Base-by-base conservation (phyloP, 352 stramenopile genomes). In the Globisporangium spiculum region DNA sequence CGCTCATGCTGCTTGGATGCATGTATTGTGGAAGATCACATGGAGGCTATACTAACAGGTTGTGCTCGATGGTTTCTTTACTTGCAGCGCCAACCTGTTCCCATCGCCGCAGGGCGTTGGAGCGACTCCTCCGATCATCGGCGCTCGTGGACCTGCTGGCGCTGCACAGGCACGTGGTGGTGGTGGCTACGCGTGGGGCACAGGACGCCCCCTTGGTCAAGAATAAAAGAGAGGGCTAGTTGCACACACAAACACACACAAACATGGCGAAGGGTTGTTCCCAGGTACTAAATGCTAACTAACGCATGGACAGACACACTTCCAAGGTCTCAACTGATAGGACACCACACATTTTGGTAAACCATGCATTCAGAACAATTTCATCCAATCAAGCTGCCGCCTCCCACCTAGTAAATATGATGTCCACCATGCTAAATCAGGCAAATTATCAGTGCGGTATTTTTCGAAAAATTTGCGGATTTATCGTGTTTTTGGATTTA, bases 141-240 rank as follows among this genome's bases (percentile, higher is more conserved):
- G 86, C n/a, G 84, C 80, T 22, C 79, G 79, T 30, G 76, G 73
- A 32, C 50, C 64, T 22, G 70, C 67, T 61, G 70, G 71, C 22
- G 75, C 81, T 72, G 69, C 67, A 44, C 44, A 52, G 22, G 44
- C 44, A 20, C 44, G 44, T 22, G 70, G 70, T 26, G 78, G 83
- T 36, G 82, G 74, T 27, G 83, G 85, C 32, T 93, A 93, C 67
- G 76, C 83, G 4, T 93, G 86, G 86, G 86, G 86, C 16, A 80
- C 79, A 41, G 86, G 86, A 48, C 78, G 82, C 26, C 73, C 86
- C 1, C 71, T 93, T 3, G 86, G 86, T 36, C 32, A 68, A 20
- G 18, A 69, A 44, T 69, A 71, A 46, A 16, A 18, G 54, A 44
- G 54, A 44, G 32, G 4, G 26, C 8, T 12, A 55, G n/a, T 32